Evolutionary conservation across 202 grass and related monocot genomes (phyloP).

Genomic region (Alloteropsis angusta): DNA sequence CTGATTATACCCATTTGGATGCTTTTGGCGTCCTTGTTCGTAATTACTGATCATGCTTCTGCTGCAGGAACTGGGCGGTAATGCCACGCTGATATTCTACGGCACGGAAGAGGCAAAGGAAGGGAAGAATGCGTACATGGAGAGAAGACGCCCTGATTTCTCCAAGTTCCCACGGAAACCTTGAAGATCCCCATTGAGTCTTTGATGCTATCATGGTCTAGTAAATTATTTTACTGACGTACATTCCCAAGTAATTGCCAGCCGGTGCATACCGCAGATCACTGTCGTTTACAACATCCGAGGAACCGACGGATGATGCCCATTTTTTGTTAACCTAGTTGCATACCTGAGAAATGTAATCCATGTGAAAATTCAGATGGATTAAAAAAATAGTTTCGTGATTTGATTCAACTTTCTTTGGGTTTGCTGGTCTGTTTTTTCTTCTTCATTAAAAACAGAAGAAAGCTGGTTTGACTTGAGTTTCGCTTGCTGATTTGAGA

Average conservation of each 20-base stretch:
- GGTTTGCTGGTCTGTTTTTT: not conserved
- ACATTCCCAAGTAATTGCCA: too few relatives aligned
- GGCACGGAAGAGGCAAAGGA: conserved; percentile 82
- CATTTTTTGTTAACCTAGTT: not conserved
- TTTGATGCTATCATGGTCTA: not conserved
- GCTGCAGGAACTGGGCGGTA: conserved; percentile 73
- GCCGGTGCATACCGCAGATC: not conserved
- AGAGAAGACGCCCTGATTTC: conserved; percentile 71
- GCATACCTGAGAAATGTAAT: not conserved
- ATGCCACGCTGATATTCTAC: conserved; percentile 82
- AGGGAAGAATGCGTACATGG: conserved; percentile 76
- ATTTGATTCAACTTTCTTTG: not conserved
- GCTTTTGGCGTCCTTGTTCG: not conserved
- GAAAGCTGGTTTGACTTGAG: not conserved
- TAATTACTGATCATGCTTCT: not conserved
- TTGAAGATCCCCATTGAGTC: conserved; percentile 7
- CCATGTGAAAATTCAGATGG: too few relatives aligned
- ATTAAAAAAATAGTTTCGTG: not conserved
- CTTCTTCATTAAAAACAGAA: not conserved
- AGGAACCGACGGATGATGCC: not conserved
- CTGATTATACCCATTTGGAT: not conserved
- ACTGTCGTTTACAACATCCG: not conserved
- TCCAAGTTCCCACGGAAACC: conserved; percentile 76
- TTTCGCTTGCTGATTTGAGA: too few relatives aligned
- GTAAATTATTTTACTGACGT: not conserved